Base-by-base conservation (phyloP, 371 early-diverging fungal species). In the Homolaphlyctis polyrhiza region DNA sequence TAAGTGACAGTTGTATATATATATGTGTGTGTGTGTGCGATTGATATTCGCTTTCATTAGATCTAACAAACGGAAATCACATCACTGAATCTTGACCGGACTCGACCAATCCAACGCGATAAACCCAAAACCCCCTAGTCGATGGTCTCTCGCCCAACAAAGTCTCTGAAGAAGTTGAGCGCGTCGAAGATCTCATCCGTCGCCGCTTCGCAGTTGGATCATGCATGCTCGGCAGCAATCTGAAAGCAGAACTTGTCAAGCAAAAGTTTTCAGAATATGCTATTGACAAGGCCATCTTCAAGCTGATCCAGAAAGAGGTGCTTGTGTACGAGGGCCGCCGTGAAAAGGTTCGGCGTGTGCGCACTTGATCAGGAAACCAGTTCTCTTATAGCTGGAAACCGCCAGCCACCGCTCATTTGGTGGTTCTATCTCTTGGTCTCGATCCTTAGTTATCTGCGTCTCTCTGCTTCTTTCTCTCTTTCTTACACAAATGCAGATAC, bases 171-270 rank as follows among this genome's bases (percentile, higher is more conserved):
- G 89, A 93, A 74, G 88, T 96, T 16, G 80, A 85, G 60, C 65
- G 83, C 33, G 86, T 92, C 45, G 93, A 94, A 73, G 82, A 85
- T n/a, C 88, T 89, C 45, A 87, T 96, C 65, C 85, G 89, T 36
- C 80, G 85, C 34, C 90, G 96, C 29, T 70, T 97, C 49, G 92
- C 95, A n/a, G 81, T 95, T 58, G 96, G 97, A 49, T 91, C 92
- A 23, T 87, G 86, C 65, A 86, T 90, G n/a, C 80, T 89, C 5
- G 72, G 87, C 8, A 79, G 84, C 16, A 83, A 80, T 32, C 79
- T 96, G 62, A 87, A 86, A 71, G 80, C 77, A 35, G 88, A 91
- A 66, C 81, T 89, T 58, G 59, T 79, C 33, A 50, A 63, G 23
- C 71, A 73, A 64, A 77, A 90, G 36, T 93, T 81, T 64, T 75